Conservation (phyloP, 345 rosid genomes). For the Eucalyptus sp. region DNA sequence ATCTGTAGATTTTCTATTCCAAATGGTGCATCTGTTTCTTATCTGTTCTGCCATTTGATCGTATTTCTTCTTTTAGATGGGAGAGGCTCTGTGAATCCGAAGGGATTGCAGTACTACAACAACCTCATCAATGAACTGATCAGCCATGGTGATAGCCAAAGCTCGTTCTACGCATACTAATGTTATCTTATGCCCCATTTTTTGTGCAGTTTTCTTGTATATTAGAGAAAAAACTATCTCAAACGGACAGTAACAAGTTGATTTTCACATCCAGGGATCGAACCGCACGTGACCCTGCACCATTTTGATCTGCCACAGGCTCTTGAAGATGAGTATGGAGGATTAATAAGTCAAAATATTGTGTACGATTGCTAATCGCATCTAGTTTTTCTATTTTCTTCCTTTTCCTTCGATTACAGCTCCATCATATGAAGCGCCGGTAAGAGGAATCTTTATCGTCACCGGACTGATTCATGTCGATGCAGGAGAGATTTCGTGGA, state of each 20-base stretch:
- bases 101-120: constrained; percentile 9
- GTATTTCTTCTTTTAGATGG: constrained; percentile 1
- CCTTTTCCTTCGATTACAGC: background rate
- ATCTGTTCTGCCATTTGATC: background rate
- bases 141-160: background rate
- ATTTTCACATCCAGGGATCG: constrained; percentile 13
- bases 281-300: constrained; percentile 26
- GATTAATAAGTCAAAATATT: constrained; percentile 24
- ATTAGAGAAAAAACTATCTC: background rate
- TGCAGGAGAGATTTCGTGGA: constrained; percentile 25
- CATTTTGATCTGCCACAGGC: constrained; percentile 27
- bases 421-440: background rate
- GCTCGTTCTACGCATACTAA: background rate
- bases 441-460: background rate
- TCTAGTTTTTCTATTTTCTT: background rate
- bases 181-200: background rate
- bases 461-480: background rate
- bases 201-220: background rate
- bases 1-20: background rate
- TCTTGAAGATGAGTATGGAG: constrained; percentile 38
- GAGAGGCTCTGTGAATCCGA: constrained; percentile 5
- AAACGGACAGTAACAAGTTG: background rate
- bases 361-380: constrained; percentile 1
- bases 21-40: background rate
- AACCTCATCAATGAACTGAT: constrained; percentile 10